A percentile compares a stretch with the other conserved stretches of the same genome.
Conservation (phyloP, 2,329 filamentous ascomycete genomes). For the Penicillium sp. region DNA sequence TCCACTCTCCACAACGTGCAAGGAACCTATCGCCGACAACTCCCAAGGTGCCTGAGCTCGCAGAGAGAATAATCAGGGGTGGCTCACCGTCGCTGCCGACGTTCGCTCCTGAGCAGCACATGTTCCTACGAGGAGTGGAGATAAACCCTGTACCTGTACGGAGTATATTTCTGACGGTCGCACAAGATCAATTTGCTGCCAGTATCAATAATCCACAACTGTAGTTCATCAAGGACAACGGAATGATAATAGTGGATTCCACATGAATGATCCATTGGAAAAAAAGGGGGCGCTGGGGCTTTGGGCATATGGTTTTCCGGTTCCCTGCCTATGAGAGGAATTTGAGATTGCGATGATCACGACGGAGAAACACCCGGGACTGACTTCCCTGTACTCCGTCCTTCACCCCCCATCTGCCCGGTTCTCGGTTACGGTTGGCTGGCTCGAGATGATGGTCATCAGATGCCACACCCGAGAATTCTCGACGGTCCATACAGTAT, state of each 20-base stretch:
- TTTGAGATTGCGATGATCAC: conserved; percentile 20
- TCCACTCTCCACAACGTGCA: conserved; percentile 33
- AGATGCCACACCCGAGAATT: not conserved
- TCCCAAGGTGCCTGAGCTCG: conserved; percentile 11
- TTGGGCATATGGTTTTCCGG: not conserved
- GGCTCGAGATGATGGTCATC: conserved; percentile 9
- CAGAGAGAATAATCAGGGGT: not conserved
- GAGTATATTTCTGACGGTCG: not conserved
- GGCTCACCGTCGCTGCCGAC: not conserved
- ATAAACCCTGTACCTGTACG: not conserved
- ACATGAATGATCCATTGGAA: not conserved
- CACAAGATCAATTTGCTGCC: not conserved
- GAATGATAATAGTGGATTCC: conserved; percentile 4
- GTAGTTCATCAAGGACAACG: not conserved
- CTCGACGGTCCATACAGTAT: too few relatives aligned
- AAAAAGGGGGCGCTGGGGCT: conserved; percentile 13
- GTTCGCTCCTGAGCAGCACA: not conserved
- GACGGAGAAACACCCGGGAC: not conserved
- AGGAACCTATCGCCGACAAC: conserved; percentile 20
- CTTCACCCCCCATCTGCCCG: conserved; percentile 10
- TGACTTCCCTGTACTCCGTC: not conserved
- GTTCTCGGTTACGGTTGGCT: conserved; percentile 15
- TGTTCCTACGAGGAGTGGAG: not conserved
- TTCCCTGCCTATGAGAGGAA: conserved; percentile 19
- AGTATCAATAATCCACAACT: not conserved